Percentiles rank a stretch among this genome's conserved stretches.
These are phyloP conservation scores for Lipomyces yamanashiensis DNA, from an alignment of 805 yeast genomes.

Conservation along the genomic window DNA sequence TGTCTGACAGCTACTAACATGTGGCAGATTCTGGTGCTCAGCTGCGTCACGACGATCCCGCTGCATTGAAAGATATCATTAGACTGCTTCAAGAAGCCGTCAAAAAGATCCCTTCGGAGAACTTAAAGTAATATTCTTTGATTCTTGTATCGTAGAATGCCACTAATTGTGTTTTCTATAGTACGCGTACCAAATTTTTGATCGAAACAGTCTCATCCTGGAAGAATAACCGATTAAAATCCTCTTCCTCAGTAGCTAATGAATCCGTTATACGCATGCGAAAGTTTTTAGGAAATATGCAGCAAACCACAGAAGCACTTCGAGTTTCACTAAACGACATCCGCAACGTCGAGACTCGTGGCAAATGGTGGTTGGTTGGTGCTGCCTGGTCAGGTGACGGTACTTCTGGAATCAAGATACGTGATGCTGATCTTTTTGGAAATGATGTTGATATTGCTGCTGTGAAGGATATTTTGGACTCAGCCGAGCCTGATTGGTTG, in stretches of 20 bases:
- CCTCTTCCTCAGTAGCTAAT: constrained; percentile 42
- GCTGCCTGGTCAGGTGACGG: constrained; percentile 87
- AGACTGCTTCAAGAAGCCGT: constrained; percentile 57
- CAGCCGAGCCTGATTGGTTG: constrained; percentile 83
- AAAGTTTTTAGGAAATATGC: constrained; percentile 63
- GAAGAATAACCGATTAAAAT: constrained; percentile 79
- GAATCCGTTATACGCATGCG: constrained; percentile 65
- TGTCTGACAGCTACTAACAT: neutral
- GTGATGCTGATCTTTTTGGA: constrained; percentile 33
- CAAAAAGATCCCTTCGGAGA: constrained; percentile 43
- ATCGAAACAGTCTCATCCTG: constrained; percentile 83
- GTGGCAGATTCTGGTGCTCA: constrained; percentile 68
- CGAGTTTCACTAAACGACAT: constrained; percentile 86
- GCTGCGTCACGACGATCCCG: constrained; percentile 88
- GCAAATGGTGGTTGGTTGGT: constrained; percentile 99
- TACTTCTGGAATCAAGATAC: constrained; percentile 21
- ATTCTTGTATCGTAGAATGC: neutral
- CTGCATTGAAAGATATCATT: constrained; percentile 79
- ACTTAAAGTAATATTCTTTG: constrained; percentile 16
- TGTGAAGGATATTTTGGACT: constrained; percentile 65
- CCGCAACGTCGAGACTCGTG: constrained; percentile 71
- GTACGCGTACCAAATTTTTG: constrained; percentile 77
- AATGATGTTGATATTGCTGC: constrained; percentile 51
- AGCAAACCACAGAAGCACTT: constrained; percentile 64
- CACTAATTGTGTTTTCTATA: constrained; percentile 22